Conservation (phyloP, 192 early-diverging fungal species). For the Umbelopsis vinacea region DNA sequence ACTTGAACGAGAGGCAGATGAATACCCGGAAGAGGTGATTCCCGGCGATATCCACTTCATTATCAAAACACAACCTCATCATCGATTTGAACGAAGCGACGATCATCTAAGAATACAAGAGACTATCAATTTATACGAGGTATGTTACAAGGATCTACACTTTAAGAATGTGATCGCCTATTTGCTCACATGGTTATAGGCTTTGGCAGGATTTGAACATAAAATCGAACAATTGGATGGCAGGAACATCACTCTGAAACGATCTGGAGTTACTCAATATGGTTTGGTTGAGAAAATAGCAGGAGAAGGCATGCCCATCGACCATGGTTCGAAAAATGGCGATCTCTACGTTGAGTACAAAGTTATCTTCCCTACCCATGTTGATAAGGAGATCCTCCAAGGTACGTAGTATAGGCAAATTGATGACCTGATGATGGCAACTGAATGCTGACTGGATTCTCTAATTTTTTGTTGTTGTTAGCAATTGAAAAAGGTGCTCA, state of each 20-base stretch:
- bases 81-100: constrained; percentile 74
- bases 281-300: constrained; percentile 81
- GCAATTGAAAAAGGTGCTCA: constrained; percentile 34
- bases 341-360: constrained; percentile 90
- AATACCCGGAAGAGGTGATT: constrained; percentile 80
- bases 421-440: background rate
- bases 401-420: constrained; percentile 30
- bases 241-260: constrained; percentile 64
- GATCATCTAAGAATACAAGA: constrained; percentile 78
- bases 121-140: constrained; percentile 73
- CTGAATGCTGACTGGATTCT: no score
- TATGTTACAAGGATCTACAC: constrained; percentile 5
- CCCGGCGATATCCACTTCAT: constrained; percentile 89
- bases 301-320: constrained; percentile 90
- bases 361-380: constrained; percentile 74
- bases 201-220: constrained; percentile 80
- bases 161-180: background rate
- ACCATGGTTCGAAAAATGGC: constrained; percentile 63
- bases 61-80: constrained; percentile 70
- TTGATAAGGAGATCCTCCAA: constrained; percentile 45
- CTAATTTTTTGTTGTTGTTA: background rate
- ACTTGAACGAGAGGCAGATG: constrained; percentile 91
- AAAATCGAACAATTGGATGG: constrained; percentile 83
- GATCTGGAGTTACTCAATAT: constrained; percentile 54
- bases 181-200: constrained; percentile 41